Base-by-base conservation (phyloP, 2,329 filamentous ascomycete genomes). In the Gaeumannomyces sp. region DNA sequence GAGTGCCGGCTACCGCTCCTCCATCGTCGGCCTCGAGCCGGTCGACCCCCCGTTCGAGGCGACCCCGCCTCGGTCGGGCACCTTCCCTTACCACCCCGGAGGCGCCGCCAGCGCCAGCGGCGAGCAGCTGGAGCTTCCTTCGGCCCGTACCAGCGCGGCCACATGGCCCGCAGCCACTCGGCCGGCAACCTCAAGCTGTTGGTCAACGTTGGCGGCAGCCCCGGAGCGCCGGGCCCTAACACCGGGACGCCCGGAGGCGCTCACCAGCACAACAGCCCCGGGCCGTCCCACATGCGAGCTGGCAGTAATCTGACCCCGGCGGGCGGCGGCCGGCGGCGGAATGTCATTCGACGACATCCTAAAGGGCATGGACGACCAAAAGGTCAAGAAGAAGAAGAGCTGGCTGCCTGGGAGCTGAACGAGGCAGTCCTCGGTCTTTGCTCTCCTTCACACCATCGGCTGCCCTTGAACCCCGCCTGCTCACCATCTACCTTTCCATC, bases 261-360 rank as follows among this genome's bases (percentile, higher is more conserved):
- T 31, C 35, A 56, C 57, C 28, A 31, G 19, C 59, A 64, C 25
- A 4, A 28, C 50, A 64, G 60, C 38, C 14, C 59, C n/a, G 33
- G 35, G 11, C 3, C 50, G 1, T 53, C 45, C 11, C 14, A 53
- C 11, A 31, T 45, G 60, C 64, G 64, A 8, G n/a, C 64, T 10
- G 64, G 60, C 59, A 69, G 66, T 62, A 68, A 4, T 53, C 59
- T 61, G 22, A 25, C 28, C 38, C 31, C 33, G 31, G 19, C 33
- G n/a, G 57, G 27, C n/a, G 14, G 53, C 28, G 16, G 38, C 22
- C 29, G 65, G 58, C n/a, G 64, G 62, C 1, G 71, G 69, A 1
- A 73, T 71, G 67, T 74, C 75, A 31, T 77, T 77, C 68, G 75
- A 77, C 60, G 72, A 74, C 64, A 77, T 77, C 27, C 69, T 77